Conservation (phyloP, 225 moss, liverwort and hornwort genomes). For the Neckera pumila region DNA sequence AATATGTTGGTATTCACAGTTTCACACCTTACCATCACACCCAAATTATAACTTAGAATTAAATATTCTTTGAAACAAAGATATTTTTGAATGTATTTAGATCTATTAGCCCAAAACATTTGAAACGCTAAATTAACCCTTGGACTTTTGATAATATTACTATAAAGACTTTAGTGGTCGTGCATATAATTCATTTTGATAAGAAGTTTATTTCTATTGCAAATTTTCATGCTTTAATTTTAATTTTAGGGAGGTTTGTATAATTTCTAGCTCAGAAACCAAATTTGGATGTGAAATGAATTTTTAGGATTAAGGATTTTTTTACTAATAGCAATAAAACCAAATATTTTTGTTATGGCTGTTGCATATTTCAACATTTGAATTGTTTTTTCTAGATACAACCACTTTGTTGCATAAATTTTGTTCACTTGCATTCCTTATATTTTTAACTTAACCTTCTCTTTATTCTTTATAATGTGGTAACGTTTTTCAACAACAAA, state of each 20-base stretch:
- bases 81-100: accelerated
- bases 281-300: background rate
- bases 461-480: background rate
- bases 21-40: accelerated
- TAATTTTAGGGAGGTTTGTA: accelerated
- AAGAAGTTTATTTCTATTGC: background rate
- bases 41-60: background rate
- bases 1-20: accelerated
- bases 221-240: background rate
- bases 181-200: background rate
- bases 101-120: background rate
- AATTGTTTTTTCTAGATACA: background rate
- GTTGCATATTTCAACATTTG: background rate
- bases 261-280: background rate
- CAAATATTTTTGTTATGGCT: background rate
- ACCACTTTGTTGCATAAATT: background rate
- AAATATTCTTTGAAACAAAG: background rate
- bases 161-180: background rate
- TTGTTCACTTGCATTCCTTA: background rate
- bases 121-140: background rate
- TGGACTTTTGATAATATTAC: background rate
- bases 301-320: background rate
- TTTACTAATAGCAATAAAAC: background rate
- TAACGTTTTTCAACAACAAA: background rate
- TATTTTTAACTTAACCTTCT: background rate